phyloP scores from a whole-genome alignment of 2,329 filamentous ascomycete species.

The Aspergillus fijiensis region DNA sequence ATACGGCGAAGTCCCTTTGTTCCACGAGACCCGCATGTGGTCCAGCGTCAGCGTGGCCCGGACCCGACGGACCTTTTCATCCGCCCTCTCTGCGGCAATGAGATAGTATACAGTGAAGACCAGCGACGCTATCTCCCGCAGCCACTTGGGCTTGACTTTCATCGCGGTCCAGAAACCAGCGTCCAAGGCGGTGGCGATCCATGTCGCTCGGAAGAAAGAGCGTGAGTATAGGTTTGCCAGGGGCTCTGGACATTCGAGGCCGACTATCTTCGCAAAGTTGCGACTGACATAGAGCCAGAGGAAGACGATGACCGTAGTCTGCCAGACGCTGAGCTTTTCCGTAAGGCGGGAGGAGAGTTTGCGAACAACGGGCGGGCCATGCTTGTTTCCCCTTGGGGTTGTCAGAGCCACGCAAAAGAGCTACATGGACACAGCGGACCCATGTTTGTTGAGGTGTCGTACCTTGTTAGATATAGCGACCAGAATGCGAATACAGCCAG shows the following conservation, averaged over 20 bases:
- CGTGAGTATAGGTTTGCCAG: constrained; percentile 90
- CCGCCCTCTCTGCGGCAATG: constrained; percentile 86
- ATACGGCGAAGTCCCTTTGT: constrained; percentile 89
- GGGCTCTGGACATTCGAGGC: constrained; percentile 88
- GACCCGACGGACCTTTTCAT: constrained; percentile 94
- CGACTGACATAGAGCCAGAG: constrained; percentile 87
- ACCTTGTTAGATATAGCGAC: constrained; percentile 80
- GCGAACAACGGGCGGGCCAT: constrained; percentile 64
- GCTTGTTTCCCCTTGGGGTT: constrained; percentile 70
- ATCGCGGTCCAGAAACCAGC: constrained; percentile 99
- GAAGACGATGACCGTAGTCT: constrained; percentile 81
- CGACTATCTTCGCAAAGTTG: constrained; percentile 90
- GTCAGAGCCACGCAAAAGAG: neutral
- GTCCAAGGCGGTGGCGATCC: constrained; percentile 91
- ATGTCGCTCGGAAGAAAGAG: constrained; percentile 92
- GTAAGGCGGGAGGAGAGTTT: constrained; percentile 68
- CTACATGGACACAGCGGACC: too few species aligned
- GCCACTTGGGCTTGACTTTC: constrained; percentile 76
- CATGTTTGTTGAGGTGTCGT: constrained; percentile 14
- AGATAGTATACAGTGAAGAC: constrained; percentile 89
- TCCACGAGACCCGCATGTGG: constrained; percentile 90
- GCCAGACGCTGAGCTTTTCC: constrained; percentile 78
- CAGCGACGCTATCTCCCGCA: constrained; percentile 78
- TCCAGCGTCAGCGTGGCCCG: constrained; percentile 83
- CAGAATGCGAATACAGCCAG: constrained; percentile 88